Conservation (phyloP, 2,329 filamentous ascomycete genomes). For the Ramularia collo-cygni region DNA sequence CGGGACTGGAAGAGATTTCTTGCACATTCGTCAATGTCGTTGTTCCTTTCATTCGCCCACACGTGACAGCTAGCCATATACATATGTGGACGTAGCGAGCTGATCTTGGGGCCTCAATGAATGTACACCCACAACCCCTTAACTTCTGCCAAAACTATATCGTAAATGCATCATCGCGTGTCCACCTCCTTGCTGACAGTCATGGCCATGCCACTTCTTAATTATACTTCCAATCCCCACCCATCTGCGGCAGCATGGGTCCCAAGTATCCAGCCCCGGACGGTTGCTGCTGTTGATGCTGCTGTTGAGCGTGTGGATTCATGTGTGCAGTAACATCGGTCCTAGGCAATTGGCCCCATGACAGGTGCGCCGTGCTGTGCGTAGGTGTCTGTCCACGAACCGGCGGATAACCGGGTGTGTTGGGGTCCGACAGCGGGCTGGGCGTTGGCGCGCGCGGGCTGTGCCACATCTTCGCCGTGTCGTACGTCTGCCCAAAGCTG, state of each 20-base stretch:
- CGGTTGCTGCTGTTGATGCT: constrained; percentile 7
- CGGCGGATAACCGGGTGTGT: constrained; percentile 18
- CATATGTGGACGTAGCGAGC: too few relatives aligned
- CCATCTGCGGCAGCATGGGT: constrained; percentile 28
- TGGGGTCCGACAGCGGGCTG: constrained; percentile 27
- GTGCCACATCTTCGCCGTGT: constrained; percentile 22
- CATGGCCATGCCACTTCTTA: constrained; percentile 5
- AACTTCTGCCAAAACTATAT: too few relatives aligned
- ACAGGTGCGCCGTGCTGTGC: constrained; percentile 2
- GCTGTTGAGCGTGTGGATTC: constrained; percentile 6
- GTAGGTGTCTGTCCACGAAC: constrained; percentile 17
- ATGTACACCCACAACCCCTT: too few relatives aligned
- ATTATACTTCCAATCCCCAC: constrained; percentile 23
- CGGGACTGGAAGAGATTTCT: too few relatives aligned
- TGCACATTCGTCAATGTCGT: too few relatives aligned
- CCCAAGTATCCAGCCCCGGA: constrained; percentile 7
- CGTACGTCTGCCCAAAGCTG: constrained; percentile 22
- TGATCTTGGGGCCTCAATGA: too few relatives aligned
- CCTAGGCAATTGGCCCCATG: constrained; percentile 17
- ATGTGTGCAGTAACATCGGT: constrained; percentile 6
- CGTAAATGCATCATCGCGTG: too few relatives aligned
- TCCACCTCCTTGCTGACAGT: too few relatives aligned
- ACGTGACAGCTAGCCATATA: too few relatives aligned
- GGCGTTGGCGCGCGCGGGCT: constrained; percentile 28
- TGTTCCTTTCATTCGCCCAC: too few relatives aligned